Base-by-base conservation (phyloP, 2,329 filamentous ascomycete genomes). In the Calycina herbarum region DNA sequence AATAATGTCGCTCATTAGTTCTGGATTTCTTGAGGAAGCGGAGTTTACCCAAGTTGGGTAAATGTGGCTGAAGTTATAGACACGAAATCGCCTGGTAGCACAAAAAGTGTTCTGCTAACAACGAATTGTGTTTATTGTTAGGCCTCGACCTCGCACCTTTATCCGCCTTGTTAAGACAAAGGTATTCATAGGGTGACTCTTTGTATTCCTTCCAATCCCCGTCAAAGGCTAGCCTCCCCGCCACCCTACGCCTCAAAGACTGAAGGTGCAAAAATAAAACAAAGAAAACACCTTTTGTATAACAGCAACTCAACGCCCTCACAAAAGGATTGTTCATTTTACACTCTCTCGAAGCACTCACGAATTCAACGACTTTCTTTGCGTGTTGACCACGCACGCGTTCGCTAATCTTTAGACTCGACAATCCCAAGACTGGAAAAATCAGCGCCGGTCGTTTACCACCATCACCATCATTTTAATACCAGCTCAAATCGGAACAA, bases 251-350 rank as follows among this genome's bases (percentile, higher is more conserved):
- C 20, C 10, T 5, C 48, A 54, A 54, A 54, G 48, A 10, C 27
- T 27, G 2, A 27, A 54, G 48, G 24, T 54, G n/a, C 20, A 24
- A 29, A 54, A 27, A 54, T 54, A 24, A 24, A 24, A 54, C 48
- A 54, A 54, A 54, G 48, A 27, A 54, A 24, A 20, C 10, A 13
- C 20, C 10, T 10, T 13, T 24, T 11, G 48, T 54, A 54, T 54
- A 54, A 27, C 48, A 54, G 13, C 20, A 20, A 11, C 20, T 11
- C 10, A 4, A 54, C 20, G 8, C 48, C 48, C 20, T 54, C 20
- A 54, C 48, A 54, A 54, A 54, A 24, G 48, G 20, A 54, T 54
- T 27, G 48, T 54, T 54, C 48, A 54, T 54, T 54, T 29, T 54
- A 24, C 10, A 11, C 20, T 24, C 20, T 54, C n/a, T 27, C 7